Evolutionary conservation across 163 green algal species (phyloP).

Genomic region (Scenedesmus sp.): DNA sequence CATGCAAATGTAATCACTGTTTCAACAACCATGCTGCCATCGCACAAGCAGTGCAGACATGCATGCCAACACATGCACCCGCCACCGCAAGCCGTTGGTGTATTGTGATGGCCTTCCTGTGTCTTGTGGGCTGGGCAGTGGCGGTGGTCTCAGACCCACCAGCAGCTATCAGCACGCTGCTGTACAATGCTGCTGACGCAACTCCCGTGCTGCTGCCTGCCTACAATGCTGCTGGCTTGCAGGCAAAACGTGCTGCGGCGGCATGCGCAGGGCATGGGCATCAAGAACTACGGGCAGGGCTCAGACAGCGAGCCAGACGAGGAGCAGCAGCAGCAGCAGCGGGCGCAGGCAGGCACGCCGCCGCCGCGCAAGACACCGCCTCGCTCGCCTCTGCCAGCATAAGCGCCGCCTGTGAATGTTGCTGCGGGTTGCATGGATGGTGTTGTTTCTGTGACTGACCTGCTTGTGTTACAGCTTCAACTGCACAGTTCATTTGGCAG

Average conservation of each 20-base stretch:
- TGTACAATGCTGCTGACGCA: neutral
- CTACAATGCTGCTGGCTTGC: neutral
- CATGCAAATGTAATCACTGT: too few species aligned
- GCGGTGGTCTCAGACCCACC: too few species aligned
- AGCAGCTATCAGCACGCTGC: too few species aligned
- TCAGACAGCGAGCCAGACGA: neutral
- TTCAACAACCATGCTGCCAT: too few species aligned
- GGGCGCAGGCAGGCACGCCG: slow-evolving; percentile 2
- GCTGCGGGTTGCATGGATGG: neutral
- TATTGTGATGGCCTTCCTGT: neutral
- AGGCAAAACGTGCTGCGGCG: slow-evolving; percentile 5
- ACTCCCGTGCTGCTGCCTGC: neutral
- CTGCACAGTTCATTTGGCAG: neutral
- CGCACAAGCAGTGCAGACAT: too few species aligned
- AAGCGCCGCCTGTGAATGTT: neutral
- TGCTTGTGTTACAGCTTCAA: neutral
- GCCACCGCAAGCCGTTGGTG: too few species aligned
- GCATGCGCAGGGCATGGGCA: slow-evolving; percentile 28
- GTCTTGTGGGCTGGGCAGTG: neutral
- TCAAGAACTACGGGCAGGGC: neutral
- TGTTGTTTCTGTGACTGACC: neutral
- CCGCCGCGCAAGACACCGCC: neutral
- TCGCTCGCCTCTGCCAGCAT: slow-evolving; percentile 13
- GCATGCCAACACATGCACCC: too few species aligned
- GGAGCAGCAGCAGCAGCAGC: slow-evolving; percentile 13